Evolutionary conservation across 192 early-diverging fungal genomes (phyloP).

Genomic region (Entrophospora sp.): DNA sequence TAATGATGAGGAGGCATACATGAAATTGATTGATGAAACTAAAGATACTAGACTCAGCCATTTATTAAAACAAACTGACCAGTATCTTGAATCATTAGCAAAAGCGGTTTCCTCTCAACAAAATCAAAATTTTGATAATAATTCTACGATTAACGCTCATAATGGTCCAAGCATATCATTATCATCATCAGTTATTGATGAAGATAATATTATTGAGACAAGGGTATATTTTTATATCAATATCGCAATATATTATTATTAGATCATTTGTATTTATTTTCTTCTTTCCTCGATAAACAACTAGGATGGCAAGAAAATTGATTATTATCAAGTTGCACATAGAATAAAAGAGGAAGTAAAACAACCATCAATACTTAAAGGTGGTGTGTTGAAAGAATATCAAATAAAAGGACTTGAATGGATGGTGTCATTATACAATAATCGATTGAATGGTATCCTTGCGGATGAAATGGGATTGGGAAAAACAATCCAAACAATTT

Average conservation of each 20-base stretch:
- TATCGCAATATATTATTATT: conserved; percentile 3
- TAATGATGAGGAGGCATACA: conserved; percentile 95
- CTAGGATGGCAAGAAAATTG: conserved; percentile 40
- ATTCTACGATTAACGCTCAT: conserved; percentile 29
- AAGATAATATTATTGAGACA: conserved; percentile 33
- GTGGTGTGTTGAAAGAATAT: conserved; percentile 92
- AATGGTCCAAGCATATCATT: no score
- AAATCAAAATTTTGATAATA: conserved; percentile 38
- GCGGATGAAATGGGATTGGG: no score
- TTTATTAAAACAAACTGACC: conserved; percentile 80
- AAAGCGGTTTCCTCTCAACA: conserved; percentile 78
- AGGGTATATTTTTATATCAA: conserved; percentile 23
- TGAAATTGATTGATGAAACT: conserved; percentile 86
- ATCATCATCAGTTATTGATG: conserved; percentile 40
- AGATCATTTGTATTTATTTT: not conserved
- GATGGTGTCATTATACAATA: conserved; percentile 99
- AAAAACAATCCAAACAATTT: conserved; percentile 94
- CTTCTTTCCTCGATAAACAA: not conserved
- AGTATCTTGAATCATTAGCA: conserved; percentile 73
- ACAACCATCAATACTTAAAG: conserved; percentile 78
- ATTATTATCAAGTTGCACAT: conserved; percentile 87
- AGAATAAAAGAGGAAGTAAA: conserved; percentile 66
- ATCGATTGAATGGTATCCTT: conserved; percentile 92
- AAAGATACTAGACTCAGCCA: conserved; percentile 94
- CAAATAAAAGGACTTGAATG: no score